phyloP scores from a whole-genome alignment of 352 stramenopile genomes.

The Pythium periplocum region DNA sequence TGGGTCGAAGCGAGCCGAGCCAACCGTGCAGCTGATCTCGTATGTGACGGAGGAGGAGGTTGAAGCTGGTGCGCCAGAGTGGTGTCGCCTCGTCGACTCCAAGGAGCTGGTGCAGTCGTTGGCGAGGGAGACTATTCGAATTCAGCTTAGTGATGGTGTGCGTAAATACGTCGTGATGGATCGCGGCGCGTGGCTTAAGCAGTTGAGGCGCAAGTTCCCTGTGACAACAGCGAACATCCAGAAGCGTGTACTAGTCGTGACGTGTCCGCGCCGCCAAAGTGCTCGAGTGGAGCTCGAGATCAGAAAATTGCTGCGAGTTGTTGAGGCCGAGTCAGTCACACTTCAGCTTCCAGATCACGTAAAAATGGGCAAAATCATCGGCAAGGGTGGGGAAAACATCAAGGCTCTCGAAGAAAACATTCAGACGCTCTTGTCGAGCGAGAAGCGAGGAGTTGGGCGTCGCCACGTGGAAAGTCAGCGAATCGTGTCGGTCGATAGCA shows the following conservation, averaged over 20 bases:
- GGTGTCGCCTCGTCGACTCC: constrained; percentile 10
- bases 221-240: constrained; percentile 1
- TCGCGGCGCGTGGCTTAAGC: constrained; percentile 6
- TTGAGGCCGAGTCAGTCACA: constrained; percentile 6
- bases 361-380: constrained; percentile 16
- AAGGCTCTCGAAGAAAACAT: constrained; percentile 3
- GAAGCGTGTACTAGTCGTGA: constrained; percentile 1
- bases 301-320: not conserved
- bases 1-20: not conserved
- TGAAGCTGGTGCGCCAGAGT: constrained; percentile 9
- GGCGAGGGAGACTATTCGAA: constrained; percentile 1
- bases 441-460: constrained; percentile 6
- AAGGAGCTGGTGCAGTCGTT: constrained; percentile 1
- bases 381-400: constrained; percentile 9
- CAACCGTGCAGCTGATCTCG: constrained; percentile 7
- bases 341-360: constrained; percentile 9
- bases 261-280: constrained; percentile 4
- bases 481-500: constrained; percentile 2
- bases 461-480: constrained; percentile 1
- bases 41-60: constrained; percentile 11
- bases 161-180: constrained; percentile 3
- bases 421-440: constrained; percentile 6
- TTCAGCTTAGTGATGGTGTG: not conserved
- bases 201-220: constrained; percentile 2
- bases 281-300: constrained; percentile 4